Evolutionary conservation across 306 rosid species (phyloP).

Genomic region (Glycine tomentella): DNA sequence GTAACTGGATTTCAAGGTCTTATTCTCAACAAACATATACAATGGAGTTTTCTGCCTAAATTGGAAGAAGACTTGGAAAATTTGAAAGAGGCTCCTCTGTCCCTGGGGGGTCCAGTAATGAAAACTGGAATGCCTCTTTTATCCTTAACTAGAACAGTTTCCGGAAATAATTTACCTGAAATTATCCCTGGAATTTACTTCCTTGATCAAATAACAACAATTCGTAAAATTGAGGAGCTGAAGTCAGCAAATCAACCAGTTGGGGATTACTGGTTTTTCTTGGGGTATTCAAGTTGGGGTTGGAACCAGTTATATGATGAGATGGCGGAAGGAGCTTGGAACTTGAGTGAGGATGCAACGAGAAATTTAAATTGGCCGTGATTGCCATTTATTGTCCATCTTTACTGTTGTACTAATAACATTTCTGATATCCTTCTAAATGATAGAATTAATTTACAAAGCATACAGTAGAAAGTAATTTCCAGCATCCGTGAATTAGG

Average conservation of each 20-base stretch:
- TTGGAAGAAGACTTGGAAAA: slow-evolving; percentile 59
- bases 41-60: slow-evolving; percentile 69
- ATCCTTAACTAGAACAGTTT: slow-evolving; percentile 60
- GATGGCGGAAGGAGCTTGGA: slow-evolving; percentile 82
- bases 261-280: slow-evolving; percentile 79
- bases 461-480: slow-evolving; percentile 26
- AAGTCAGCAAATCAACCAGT: slow-evolving; percentile 57
- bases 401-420: slow-evolving; percentile 32
- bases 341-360: slow-evolving; percentile 56
- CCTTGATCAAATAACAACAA: slow-evolving; percentile 65
- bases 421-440: slow-evolving; percentile 6
- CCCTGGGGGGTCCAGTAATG: slow-evolving; percentile 80
- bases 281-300: slow-evolving; percentile 91
- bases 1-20: slow-evolving; percentile 79
- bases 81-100: slow-evolving; percentile 67
- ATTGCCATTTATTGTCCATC: slow-evolving; percentile 33
- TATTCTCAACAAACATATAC: slow-evolving; percentile 74
- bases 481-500: slow-evolving; percentile 15
- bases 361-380: slow-evolving; percentile 74
- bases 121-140: slow-evolving; percentile 68
- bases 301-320: slow-evolving; percentile 81
- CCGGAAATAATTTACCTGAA: slow-evolving; percentile 55
- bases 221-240: slow-evolving; percentile 59
- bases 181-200: slow-evolving; percentile 75
- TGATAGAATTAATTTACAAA: slow-evolving; percentile 28